Evolutionary conservation across 495 filamentous ascomycete genomes (phyloP).

Genomic region (Aspergillus carlsbadensis): DNA sequence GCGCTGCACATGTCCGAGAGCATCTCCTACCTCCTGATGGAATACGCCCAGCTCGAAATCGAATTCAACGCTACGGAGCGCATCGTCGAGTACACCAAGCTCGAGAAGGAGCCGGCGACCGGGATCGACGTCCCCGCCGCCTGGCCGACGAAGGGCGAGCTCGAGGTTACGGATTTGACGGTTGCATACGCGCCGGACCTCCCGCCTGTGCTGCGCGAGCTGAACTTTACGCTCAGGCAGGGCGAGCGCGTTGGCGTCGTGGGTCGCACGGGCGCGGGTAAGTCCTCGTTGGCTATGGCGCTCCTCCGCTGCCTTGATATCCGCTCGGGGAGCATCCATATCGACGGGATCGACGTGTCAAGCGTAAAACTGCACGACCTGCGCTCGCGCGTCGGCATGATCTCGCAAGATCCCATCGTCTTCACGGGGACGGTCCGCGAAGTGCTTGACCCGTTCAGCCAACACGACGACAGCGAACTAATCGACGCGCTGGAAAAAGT

Average conservation of each 20-base stretch:
- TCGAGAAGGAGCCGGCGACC: conserved; percentile 61
- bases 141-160: conserved; percentile 68
- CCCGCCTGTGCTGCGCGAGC: conserved; percentile 64
- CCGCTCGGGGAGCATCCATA: conserved; percentile 39
- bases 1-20: conserved; percentile 40
- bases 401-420: conserved; percentile 55
- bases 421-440: conserved; percentile 52
- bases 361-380: conserved; percentile 46
- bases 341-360: conserved; percentile 52
- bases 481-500: conserved; percentile 57
- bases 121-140: conserved; percentile 57
- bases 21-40: conserved; percentile 30
- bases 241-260: conserved; percentile 72
- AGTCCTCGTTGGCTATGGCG: conserved; percentile 44
- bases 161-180: conserved; percentile 63
- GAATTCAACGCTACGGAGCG: conserved; percentile 77
- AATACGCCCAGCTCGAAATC: conserved; percentile 51
- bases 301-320: conserved; percentile 52
- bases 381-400: conserved; percentile 49
- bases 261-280: conserved; percentile 56
- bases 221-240: conserved; percentile 58
- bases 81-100: conserved; percentile 66
- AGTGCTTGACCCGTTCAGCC: conserved; percentile 51
- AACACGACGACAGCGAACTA: conserved; percentile 59
- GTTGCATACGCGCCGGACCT: conserved; percentile 67